A percentile compares a stretch with the other conserved stretches of the same genome.
These are phyloP conservation scores for Teunomyces aglyptinius DNA, from an alignment of 805 yeast species.

Conservation along the genomic window DNA sequence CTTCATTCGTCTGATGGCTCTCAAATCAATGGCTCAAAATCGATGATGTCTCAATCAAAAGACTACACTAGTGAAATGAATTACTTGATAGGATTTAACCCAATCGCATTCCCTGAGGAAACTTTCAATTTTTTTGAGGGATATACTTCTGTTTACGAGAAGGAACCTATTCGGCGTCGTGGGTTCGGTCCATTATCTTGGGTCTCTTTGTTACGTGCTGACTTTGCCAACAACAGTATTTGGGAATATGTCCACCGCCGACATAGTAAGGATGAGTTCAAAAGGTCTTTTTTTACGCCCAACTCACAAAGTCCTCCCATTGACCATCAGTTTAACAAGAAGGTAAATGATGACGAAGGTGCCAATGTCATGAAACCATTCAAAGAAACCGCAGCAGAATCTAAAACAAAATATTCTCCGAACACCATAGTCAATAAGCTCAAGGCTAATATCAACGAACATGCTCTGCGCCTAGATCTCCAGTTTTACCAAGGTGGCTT, in stretches of 20 bases:
- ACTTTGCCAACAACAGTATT: conserved; percentile 15
- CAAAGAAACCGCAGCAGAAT: conserved; percentile 4
- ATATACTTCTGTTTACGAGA: conserved; percentile 40
- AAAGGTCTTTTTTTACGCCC: background rate
- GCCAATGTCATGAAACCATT: conserved; percentile 5
- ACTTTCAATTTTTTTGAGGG: conserved; percentile 35
- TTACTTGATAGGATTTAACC: conserved; percentile 12
- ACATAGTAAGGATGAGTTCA: conserved; percentile 1
- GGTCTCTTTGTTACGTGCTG: conserved; percentile 40
- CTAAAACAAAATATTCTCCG: background rate
- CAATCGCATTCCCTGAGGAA: conserved; percentile 21
- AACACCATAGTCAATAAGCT: background rate
- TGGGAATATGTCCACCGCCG: conserved; percentile 11
- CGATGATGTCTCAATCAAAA: background rate
- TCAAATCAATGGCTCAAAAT: background rate
- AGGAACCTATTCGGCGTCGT: conserved; percentile 36
- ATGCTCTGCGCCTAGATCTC: conserved; percentile 17
- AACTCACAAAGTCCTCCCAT: conserved; percentile 5
- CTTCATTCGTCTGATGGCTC: background rate
- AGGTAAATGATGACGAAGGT: conserved; percentile 10
- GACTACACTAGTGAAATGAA: background rate
- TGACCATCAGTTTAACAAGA: conserved; percentile 8
- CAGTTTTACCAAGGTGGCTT: conserved; percentile 18
- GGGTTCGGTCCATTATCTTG: conserved; percentile 55
- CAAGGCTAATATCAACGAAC: conserved; percentile 11